Evolutionary conservation across 352 stramenopile species (phyloP).

Genomic region (Globisporangium mamillatum): DNA sequence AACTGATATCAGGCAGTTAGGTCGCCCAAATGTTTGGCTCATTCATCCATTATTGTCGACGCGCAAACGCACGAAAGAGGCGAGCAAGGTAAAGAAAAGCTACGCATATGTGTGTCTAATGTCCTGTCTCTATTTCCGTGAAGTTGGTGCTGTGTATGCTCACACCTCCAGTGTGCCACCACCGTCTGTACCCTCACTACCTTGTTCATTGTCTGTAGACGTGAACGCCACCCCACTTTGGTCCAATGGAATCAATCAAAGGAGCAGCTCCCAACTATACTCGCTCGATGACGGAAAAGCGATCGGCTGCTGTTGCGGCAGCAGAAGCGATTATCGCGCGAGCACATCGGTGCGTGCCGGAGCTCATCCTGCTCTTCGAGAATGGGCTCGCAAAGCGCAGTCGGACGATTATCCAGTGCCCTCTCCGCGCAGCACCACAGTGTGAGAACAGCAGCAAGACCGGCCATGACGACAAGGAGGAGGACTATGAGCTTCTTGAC

Average conservation of each 20-base stretch:
- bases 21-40: too few relatives aligned
- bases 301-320: neutral
- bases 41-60: too few relatives aligned
- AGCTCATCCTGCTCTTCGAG: slow-evolving; percentile 11
- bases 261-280: neutral
- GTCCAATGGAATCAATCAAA: neutral
- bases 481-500: neutral
- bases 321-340: neutral
- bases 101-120: too few relatives aligned
- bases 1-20: too few relatives aligned
- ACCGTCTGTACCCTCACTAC: too few relatives aligned
- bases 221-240: too few relatives aligned
- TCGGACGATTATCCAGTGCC: neutral
- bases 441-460: neutral
- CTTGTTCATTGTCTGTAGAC: too few relatives aligned
- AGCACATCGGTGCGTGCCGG: neutral
- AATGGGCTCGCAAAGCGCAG: slow-evolving; percentile 2
- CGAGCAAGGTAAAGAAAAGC: too few relatives aligned
- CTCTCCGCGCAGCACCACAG: neutral
- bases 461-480: neutral
- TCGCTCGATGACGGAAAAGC: neutral
- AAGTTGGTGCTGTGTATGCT: too few relatives aligned
- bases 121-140: too few relatives aligned
- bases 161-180: too few relatives aligned
- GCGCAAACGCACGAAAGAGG: too few relatives aligned